phyloP scores from a whole-genome alignment of 306 rosid species.

The Rosa rugosa region DNA sequence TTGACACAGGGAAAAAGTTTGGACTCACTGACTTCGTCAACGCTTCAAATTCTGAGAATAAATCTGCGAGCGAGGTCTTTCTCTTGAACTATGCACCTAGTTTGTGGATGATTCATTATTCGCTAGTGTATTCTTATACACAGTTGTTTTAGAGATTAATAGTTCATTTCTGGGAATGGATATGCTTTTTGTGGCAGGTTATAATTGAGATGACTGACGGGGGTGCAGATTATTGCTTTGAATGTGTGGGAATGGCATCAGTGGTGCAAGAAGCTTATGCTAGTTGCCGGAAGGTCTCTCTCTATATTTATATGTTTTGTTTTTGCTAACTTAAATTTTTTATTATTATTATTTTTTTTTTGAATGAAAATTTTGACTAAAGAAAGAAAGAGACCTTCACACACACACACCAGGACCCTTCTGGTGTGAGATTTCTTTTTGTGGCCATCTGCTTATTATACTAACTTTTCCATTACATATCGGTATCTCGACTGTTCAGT shows the following conservation, averaged over 20 bases:
- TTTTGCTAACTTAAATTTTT: too few relatives aligned
- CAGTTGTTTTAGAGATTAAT: background rate
- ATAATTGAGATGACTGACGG: slow-evolving; percentile 64
- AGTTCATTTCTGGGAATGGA: background rate
- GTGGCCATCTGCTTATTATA: too few relatives aligned
- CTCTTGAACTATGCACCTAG: background rate
- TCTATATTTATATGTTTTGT: background rate
- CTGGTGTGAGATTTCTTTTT: too few relatives aligned
- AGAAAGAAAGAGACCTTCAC: too few relatives aligned
- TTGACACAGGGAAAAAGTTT: slow-evolving; percentile 60
- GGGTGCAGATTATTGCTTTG: slow-evolving; percentile 88
- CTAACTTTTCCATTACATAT: too few relatives aligned
- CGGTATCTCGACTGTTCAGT: too few relatives aligned
- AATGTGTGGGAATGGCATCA: slow-evolving; percentile 75
- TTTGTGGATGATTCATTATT: background rate
- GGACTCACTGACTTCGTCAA: slow-evolving; percentile 74
- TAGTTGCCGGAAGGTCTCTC: slow-evolving; percentile 64
- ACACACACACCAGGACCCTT: too few relatives aligned
- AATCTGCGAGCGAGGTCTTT: slow-evolving; percentile 70
- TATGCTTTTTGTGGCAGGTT: slow-evolving; percentile 33
- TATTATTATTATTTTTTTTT: too few relatives aligned
- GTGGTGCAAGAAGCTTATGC: slow-evolving; percentile 79
- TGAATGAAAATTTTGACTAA: too few relatives aligned
- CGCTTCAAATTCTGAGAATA: slow-evolving; percentile 40
- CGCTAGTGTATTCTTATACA: background rate